phyloP scores from a whole-genome alignment of 768 basidiomycete genomes.

The Russula dissimulans region DNA sequence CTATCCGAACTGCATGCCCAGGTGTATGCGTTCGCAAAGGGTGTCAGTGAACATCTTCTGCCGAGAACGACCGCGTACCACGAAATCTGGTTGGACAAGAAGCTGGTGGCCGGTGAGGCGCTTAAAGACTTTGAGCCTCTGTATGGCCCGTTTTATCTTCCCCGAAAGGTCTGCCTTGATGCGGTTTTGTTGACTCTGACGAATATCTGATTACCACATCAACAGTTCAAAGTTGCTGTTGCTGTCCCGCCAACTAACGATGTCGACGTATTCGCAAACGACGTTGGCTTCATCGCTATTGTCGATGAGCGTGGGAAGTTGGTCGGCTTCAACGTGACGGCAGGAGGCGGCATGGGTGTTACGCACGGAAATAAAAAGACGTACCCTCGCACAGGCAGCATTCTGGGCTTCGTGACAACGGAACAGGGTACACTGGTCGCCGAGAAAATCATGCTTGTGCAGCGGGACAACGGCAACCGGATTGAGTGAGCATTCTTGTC shows the following conservation, averaged over 20 bases:
- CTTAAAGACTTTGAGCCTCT: slow-evolving; percentile 91
- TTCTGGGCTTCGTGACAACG: slow-evolving; percentile 87
- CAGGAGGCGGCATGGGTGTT: slow-evolving; percentile 99
- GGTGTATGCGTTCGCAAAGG: slow-evolving; percentile 77
- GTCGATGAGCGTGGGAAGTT: slow-evolving; percentile 66
- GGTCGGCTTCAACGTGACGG: slow-evolving; percentile 85
- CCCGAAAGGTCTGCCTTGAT: slow-evolving; percentile 60
- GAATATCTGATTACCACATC: slow-evolving; percentile 3
- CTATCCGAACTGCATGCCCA: slow-evolving; percentile 77
- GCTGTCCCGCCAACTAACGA: slow-evolving; percentile 96
- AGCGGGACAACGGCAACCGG: slow-evolving; percentile 94
- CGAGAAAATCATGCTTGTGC: slow-evolving; percentile 88
- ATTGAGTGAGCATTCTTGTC: slow-evolving; percentile 51
- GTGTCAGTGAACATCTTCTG: slow-evolving; percentile 75
- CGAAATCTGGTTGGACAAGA: slow-evolving; percentile 99
- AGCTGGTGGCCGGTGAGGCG: slow-evolving; percentile 88
- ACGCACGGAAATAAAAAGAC: slow-evolving; percentile 99
- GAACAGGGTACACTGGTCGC: slow-evolving; percentile 82
- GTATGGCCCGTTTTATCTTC: slow-evolving; percentile 97
- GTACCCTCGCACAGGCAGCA: slow-evolving; percentile 79
- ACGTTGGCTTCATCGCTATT: slow-evolving; percentile 95
- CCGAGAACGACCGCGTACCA: slow-evolving; percentile 92
- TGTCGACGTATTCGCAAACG: slow-evolving; percentile 91
- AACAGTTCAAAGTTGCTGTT: slow-evolving; percentile 92
- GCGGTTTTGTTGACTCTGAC: background rate